Base-by-base conservation (phyloP, 257 asterid genomes). In the Verbascum thapsus region DNA sequence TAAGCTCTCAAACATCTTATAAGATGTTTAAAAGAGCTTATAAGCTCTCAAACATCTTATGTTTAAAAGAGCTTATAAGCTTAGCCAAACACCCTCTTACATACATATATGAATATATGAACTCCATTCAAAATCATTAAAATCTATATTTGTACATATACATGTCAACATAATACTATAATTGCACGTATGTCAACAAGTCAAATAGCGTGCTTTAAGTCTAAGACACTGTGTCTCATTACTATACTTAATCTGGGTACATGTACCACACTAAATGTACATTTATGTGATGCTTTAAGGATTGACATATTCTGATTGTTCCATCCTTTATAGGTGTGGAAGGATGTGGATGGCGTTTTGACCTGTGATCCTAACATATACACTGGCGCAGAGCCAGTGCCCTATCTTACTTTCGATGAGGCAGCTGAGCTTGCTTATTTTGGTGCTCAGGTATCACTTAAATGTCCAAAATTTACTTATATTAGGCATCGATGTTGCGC, bases 351-450 rank as follows among this genome's bases (percentile, higher is more conserved):
- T 72, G 99, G 99, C 67, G 99, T 92, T 74, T 74, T 92, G 77
- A 87, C 99, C 32, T 89, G 99, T 74, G 99, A 92, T 73, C 99
- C 99, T 47, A 87, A 81, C 68, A 85, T 92, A 54, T 66, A 83
- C 66, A 79, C 79, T 51, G 63, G 45, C 1, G 96, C 97, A 44
- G 76, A 61, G 58, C 95, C 96, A 19, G 99, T 92, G 64, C 95
- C 99, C 51, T 83, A 71, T 81, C 70, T 92, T 61, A 92, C 99
- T 39, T 92, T 89, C 64, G 99, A 92, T 4, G 99, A 92, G 82
- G 99, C 97, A 57, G 94, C 99, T 63, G 99, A 92, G 72, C 99
- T 92, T 76, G 99, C 97, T 38, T 92, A 92, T 67, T 92, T 89
- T 60, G 99, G 81, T 44, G 84, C 76, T 58, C 79, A 75, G 84